Percentiles rank a stretch among this genome's conserved stretches.
Evolutionary conservation across 441 rosid genomes (phyloP).

Genomic region (Pelargonium citronellum): DNA sequence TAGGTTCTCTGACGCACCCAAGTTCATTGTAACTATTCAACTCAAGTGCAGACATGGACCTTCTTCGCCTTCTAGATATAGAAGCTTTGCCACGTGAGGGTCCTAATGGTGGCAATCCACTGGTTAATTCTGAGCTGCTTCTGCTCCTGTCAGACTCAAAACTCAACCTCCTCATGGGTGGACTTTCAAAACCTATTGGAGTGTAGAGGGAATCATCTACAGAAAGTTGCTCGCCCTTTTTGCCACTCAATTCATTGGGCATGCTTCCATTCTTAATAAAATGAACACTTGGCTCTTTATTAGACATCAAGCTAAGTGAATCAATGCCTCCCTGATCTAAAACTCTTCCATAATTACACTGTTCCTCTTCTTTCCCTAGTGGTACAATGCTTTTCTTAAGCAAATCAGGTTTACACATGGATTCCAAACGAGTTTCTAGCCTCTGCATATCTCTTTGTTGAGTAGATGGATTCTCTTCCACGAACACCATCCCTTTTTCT

Average conservation of each 20-base stretch:
- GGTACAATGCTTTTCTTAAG: constrained; percentile 20
- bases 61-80: background rate
- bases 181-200: constrained; percentile 21
- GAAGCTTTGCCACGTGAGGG: constrained; percentile 5
- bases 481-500: constrained; percentile 21
- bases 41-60: constrained; percentile 2
- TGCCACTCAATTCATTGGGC: constrained; percentile 24
- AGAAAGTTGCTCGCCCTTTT: constrained; percentile 24
- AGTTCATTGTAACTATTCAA: background rate
- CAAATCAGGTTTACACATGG: constrained; percentile 16
- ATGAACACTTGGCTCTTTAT: constrained; percentile 24
- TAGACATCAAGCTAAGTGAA: constrained; percentile 20
- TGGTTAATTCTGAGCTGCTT: constrained; percentile 43
- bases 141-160: constrained; percentile 29
- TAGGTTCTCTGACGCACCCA: constrained; percentile 18
- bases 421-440: constrained; percentile 20
- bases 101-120: constrained; percentile 28
- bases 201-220: constrained; percentile 19
- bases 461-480: constrained; percentile 20
- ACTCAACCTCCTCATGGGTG: constrained; percentile 20
- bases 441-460: constrained; percentile 17
- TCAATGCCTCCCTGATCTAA: constrained; percentile 12
- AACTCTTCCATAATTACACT: constrained; percentile 10
- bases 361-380: constrained; percentile 20
- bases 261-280: constrained; percentile 38